Evolutionary conservation across 345 rosid species (phyloP).

Genomic region (Populus davidiana): DNA sequence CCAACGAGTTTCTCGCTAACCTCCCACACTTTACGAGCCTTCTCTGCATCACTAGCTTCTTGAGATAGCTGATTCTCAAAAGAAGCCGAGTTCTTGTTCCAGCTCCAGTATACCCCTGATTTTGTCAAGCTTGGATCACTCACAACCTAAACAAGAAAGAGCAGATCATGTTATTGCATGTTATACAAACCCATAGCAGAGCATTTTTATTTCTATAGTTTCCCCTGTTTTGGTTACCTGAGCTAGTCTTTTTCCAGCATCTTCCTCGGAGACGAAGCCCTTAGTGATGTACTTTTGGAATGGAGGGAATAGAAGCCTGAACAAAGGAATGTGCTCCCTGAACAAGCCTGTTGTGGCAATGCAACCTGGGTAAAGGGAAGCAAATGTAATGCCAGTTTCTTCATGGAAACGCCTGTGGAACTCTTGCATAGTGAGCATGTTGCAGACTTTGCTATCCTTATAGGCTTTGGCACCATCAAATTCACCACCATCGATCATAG

Average conservation of each 20-base stretch:
- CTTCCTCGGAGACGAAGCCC: constrained; percentile 90
- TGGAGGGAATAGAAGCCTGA: constrained; percentile 87
- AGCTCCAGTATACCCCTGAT: constrained; percentile 97
- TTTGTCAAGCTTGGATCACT: constrained; percentile 83
- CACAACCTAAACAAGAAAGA: constrained; percentile 53
- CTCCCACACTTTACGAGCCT: constrained; percentile 95
- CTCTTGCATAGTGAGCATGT: constrained; percentile 95
- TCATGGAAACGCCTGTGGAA: constrained; percentile 92
- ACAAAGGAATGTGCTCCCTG: constrained; percentile 91
- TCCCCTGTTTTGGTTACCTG: constrained; percentile 49
- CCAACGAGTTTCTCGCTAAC: constrained; percentile 95
- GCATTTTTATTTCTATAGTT: background rate
- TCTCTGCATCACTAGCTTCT: constrained; percentile 82
- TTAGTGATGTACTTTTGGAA: constrained; percentile 97
- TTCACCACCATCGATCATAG: constrained; percentile 93
- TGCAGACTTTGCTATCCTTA: constrained; percentile 98
- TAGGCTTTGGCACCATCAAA: constrained; percentile 97
- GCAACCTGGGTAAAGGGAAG: constrained; percentile 97
- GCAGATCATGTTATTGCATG: background rate
- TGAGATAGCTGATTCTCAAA: constrained; percentile 90
- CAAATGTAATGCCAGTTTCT: constrained; percentile 77
- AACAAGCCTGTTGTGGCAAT: constrained; percentile 96
- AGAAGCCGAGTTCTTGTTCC: constrained; percentile 93
- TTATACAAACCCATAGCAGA: background rate
- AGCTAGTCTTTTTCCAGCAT: constrained; percentile 89